Conservation (phyloP, 805 yeast species). For the Yamadazyma ubonensis region DNA sequence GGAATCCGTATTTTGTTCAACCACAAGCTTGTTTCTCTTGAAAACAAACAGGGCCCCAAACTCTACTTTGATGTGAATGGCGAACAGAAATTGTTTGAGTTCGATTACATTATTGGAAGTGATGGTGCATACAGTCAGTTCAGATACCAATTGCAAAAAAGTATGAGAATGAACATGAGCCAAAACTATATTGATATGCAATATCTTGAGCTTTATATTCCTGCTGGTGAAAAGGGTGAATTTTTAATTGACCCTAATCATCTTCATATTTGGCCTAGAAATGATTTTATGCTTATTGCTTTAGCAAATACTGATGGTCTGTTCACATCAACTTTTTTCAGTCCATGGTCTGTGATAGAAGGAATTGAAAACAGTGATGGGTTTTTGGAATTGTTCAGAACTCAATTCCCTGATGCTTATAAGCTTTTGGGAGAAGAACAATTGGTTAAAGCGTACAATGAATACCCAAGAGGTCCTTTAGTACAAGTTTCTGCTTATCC, state of each 20-base stretch:
- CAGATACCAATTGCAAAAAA: constrained; percentile 65
- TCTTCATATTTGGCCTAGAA: constrained; percentile 91
- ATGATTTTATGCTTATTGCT: constrained; percentile 84
- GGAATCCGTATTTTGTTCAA: constrained; percentile 51
- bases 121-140: constrained; percentile 84
- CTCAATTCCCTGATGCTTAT: constrained; percentile 73
- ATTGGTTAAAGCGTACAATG: constrained; percentile 49
- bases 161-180: constrained; percentile 62
- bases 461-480: constrained; percentile 74
- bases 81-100: constrained; percentile 21
- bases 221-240: constrained; percentile 42
- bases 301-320: constrained; percentile 82
- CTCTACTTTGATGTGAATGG: constrained; percentile 22
- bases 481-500: constrained; percentile 70
- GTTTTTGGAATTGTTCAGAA: constrained; percentile 53
- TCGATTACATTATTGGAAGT: constrained; percentile 73
- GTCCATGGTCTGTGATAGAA: constrained; percentile 70
- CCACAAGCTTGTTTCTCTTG: constrained; percentile 52
- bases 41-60: constrained; percentile 21
- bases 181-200: constrained; percentile 84
- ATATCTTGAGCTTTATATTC: constrained; percentile 77
- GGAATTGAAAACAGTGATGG: constrained; percentile 44
- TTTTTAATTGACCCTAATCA: constrained; percentile 69
- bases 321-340: constrained; percentile 86
- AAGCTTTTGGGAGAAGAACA: constrained; percentile 60